phyloP scores from a whole-genome alignment of 371 early-diverging fungal species.

The Rhizopus arrhizus region DNA sequence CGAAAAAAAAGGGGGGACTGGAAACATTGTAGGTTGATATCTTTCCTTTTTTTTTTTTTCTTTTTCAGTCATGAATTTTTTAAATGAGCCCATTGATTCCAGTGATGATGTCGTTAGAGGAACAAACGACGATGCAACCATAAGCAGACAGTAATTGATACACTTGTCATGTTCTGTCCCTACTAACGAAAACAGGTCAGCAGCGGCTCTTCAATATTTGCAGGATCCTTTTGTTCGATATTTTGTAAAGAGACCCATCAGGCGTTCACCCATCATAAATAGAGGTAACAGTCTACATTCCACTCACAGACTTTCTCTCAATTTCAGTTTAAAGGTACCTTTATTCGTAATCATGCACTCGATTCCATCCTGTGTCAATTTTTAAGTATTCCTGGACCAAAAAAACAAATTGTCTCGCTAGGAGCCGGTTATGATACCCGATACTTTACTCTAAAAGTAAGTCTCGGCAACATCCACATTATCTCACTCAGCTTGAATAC shows the following conservation, averaged over 20 bases:
- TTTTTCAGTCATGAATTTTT: background rate
- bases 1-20: background rate
- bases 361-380: constrained; percentile 70
- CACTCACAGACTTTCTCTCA: background rate
- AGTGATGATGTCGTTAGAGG: constrained; percentile 71
- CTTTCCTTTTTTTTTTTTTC: background rate
- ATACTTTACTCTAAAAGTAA: constrained; percentile 78
- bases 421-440: constrained; percentile 95
- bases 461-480: background rate
- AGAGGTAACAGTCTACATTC: constrained; percentile 57
- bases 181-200: constrained; percentile 63
- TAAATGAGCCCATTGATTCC: background rate
- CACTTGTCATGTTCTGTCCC: background rate
- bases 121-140: constrained; percentile 90
- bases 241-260: constrained; percentile 71
- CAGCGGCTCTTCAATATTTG: constrained; percentile 79
- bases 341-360: constrained; percentile 70
- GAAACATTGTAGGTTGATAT: background rate
- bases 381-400: constrained; percentile 31
- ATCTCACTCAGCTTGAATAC: too few species aligned
- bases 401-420: constrained; percentile 78
- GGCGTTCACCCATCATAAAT: constrained; percentile 91
- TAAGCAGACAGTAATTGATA: constrained; percentile 67
- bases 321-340: constrained; percentile 58
- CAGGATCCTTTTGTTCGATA: constrained; percentile 74